Conservation (phyloP, 495 filamentous ascomycete species). For the Achaetomiella virescens region DNA sequence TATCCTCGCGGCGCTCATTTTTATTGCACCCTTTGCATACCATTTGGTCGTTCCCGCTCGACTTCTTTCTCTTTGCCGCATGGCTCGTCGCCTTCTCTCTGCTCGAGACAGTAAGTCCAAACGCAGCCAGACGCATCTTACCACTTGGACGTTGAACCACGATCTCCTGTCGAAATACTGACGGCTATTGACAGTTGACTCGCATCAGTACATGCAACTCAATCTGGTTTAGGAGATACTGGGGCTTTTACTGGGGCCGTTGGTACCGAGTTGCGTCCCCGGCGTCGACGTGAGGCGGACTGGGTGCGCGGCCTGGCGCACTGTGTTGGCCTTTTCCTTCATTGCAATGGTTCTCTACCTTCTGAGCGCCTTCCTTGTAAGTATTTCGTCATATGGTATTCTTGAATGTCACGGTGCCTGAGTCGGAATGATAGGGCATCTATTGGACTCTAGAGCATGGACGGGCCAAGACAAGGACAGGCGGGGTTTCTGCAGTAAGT, state of each 20-base stretch:
- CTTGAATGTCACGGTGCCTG: too few relatives aligned
- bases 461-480: neutral
- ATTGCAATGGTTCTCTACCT: slow-evolving; percentile 12
- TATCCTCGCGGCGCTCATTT: slow-evolving; percentile 14
- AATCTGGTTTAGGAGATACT: slow-evolving; percentile 15
- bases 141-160: too few relatives aligned
- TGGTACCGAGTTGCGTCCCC: slow-evolving; percentile 13
- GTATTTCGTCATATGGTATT: too few relatives aligned
- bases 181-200: slow-evolving; percentile 4
- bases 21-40: slow-evolving; percentile 16
- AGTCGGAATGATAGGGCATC: too few relatives aligned
- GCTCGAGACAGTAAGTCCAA: slow-evolving; percentile 14
- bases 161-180: neutral
- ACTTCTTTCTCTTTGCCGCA: slow-evolving; percentile 15
- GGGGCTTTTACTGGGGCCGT: slow-evolving; percentile 24
- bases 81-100: slow-evolving; percentile 19
- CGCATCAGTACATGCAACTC: slow-evolving; percentile 11
- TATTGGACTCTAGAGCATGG: slow-evolving; percentile 14
- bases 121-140: too few relatives aligned
- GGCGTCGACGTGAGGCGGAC: slow-evolving; percentile 17
- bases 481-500: neutral
- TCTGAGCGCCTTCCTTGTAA: slow-evolving; percentile 12
- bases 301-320: slow-evolving; percentile 18
- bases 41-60: slow-evolving; percentile 18
- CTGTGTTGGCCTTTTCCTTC: slow-evolving; percentile 22